Conservation (phyloP, 1,139 yeast species). For the Geotrichum citri-aurantii region DNA sequence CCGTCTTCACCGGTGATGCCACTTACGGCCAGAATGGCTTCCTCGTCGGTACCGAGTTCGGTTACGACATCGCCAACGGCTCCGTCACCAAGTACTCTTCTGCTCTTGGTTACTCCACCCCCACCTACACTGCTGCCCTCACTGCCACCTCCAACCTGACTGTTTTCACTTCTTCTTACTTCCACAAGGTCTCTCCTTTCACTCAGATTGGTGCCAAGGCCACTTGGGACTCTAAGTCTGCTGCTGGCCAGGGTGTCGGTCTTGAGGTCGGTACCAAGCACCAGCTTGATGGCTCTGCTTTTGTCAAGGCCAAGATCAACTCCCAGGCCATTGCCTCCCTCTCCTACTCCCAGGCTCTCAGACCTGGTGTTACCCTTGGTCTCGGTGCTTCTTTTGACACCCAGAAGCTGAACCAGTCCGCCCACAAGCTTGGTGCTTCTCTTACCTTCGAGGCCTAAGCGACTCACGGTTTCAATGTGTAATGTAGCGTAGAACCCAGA, state of each 20-base stretch:
- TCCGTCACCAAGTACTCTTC: conserved; percentile 91
- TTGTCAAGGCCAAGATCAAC: conserved; percentile 94
- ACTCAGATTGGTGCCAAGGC: conserved; percentile 99
- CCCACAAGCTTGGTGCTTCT: conserved; percentile 96
- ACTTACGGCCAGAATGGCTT: conserved; percentile 94
- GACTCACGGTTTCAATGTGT: background rate
- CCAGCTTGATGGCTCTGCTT: conserved; percentile 77
- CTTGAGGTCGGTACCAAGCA: conserved; percentile 97
- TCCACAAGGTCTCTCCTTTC: conserved; percentile 86
- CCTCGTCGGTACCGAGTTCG: conserved; percentile 95
- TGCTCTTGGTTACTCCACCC: conserved; percentile 89
- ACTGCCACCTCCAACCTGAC: conserved; percentile 87
- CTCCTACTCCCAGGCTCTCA: conserved; percentile 89
- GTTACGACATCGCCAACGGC: conserved; percentile 91
- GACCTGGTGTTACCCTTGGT: conserved; percentile 97
- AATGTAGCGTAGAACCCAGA: background rate
- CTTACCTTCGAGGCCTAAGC: conserved; percentile 80
- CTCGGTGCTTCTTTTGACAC: conserved; percentile 97
- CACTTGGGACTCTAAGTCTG: conserved; percentile 84
- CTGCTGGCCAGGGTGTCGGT: conserved; percentile 56
- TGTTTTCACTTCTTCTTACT: conserved; percentile 92
- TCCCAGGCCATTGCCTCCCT: conserved; percentile 94
- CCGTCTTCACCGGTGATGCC: conserved; percentile 90
- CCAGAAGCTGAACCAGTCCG: conserved; percentile 91
- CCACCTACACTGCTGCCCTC: conserved; percentile 81